Base-by-base conservation (phyloP, 208 protist genomes). In the Wallacemonas sp. region DNA sequence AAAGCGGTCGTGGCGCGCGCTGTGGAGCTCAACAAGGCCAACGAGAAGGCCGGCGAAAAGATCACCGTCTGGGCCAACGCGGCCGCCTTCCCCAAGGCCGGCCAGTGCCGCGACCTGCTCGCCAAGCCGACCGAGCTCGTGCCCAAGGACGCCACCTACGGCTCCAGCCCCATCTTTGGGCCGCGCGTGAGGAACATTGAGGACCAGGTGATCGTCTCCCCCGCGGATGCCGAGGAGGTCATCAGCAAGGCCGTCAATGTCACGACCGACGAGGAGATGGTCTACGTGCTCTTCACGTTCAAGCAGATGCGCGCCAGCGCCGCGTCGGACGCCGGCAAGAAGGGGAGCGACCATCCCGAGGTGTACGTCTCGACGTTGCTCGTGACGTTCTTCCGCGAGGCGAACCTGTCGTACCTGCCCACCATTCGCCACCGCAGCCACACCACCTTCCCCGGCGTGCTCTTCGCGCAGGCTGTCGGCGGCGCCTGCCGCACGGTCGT, bases 391-490 rank as follows among this genome's bases (percentile, higher is more conserved):
- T 69, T 74, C 18, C 54, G 70, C 50, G 74, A 79, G 46, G 68
- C 62, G 20, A 76, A 50, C 65, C 66, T 72, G 65, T 26, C 18
- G 25, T 57, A 78, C 59, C 63, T 85, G 20, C 65, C 57, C 28
- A 57, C 55, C 26, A 65, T 75, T 22, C 65, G 63, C 36, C 68
- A 69, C 66, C 65, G 76, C 54, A 61, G 52, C 22, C 52, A 59
- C 52, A 66, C 46, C 12, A 48, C 65, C 2, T 46, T 65, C 5
- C 69, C 75, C 1, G 72, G 50, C 28, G 62, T 67, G 26, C 69
- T 90, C 49, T 87, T 90, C 68, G 52, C 72, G 39, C 79, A 80
- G 50, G 79, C 80, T 26, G 71, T 90, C 22, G 80, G 80, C 55
- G 84, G 84, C 28, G 80, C 72, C 12, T 79, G 74, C 70, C 75